phyloP scores from a whole-genome alignment of 441 rosid species.

The Pelargonium australe region DNA sequence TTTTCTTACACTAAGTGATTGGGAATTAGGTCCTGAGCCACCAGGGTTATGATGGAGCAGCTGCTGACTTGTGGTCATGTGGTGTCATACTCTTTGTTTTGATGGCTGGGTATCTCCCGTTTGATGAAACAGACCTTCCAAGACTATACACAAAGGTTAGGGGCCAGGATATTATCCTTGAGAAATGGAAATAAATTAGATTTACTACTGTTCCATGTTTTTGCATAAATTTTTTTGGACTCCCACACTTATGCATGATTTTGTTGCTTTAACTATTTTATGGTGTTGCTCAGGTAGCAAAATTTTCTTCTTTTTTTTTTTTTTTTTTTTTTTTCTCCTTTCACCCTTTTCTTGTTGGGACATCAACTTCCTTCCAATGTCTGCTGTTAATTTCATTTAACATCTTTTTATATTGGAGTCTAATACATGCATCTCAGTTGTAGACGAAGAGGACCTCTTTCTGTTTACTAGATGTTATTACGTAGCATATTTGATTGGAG shows the following conservation, averaged over 20 bases:
- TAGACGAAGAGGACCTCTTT: neutral
- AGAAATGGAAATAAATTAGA: slow-evolving; percentile 8
- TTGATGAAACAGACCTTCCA: slow-evolving; percentile 75
- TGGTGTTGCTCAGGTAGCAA: neutral
- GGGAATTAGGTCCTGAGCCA: slow-evolving; percentile 53
- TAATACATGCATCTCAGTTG: neutral
- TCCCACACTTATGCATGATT: neutral
- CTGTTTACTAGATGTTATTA: neutral
- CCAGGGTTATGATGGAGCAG: slow-evolving; percentile 82
- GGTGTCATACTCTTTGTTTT: slow-evolving; percentile 85
- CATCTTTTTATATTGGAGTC: slow-evolving; percentile 1
- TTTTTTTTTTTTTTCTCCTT: neutral
- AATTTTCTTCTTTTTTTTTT: neutral
- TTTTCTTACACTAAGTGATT: slow-evolving; percentile 10
- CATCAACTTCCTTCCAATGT: neutral
- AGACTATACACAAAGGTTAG: slow-evolving; percentile 66
- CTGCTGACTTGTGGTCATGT: slow-evolving; percentile 94
- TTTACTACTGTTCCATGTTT: slow-evolving; percentile 7
- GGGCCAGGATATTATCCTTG: slow-evolving; percentile 18
- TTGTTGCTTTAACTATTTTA: neutral
- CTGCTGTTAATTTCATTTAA: neutral
- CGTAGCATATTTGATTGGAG: slow-evolving; percentile 8
- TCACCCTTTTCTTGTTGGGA: neutral
- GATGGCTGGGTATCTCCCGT: slow-evolving; percentile 86
- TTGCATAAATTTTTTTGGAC: neutral